phyloP scores from a whole-genome alignment of 108 stramenopile genomes.

The Conticribra weissflogii region DNA sequence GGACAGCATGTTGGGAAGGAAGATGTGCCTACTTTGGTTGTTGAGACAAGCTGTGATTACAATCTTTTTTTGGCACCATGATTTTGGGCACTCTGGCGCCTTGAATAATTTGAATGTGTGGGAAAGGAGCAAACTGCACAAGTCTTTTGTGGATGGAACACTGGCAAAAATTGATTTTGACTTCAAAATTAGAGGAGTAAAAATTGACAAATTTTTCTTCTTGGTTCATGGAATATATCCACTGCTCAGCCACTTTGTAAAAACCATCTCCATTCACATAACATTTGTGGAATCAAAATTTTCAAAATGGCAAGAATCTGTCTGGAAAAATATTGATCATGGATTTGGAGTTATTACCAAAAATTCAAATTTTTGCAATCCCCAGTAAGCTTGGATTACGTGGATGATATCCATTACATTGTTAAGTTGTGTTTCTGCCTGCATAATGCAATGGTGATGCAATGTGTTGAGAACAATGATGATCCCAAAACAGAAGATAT shows the following conservation, averaged over 20 bases:
- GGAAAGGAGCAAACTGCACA: background rate
- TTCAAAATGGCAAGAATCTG: background rate
- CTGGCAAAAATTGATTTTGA: slow-evolving; percentile 10
- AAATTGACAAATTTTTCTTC: slow-evolving; percentile 21
- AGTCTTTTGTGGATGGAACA: background rate
- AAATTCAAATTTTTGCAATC: background rate
- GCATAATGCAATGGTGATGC: background rate
- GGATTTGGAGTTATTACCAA: background rate
- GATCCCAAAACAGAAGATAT: background rate
- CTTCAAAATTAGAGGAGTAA: slow-evolving; percentile 13
- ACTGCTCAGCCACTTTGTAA: slow-evolving; percentile 14
- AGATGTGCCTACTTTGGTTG: slow-evolving; percentile 9
- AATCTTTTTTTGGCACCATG: slow-evolving; percentile 41
- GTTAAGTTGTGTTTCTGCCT: background rate
- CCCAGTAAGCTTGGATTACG: background rate
- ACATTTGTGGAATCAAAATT: background rate
- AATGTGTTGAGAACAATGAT: background rate
- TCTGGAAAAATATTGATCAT: background rate
- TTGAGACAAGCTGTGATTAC: slow-evolving; percentile 29
- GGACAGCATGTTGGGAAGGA: slow-evolving; percentile 29
- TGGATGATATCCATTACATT: background rate
- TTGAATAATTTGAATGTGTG: slow-evolving; percentile 43
- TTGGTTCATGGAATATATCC: slow-evolving; percentile 53
- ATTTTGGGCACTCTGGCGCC: slow-evolving; percentile 31
- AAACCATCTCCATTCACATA: slow-evolving; percentile 10